phyloP scores from a whole-genome alignment of 2,329 filamentous ascomycete genomes.

The Botrytis pseudocinerea region DNA sequence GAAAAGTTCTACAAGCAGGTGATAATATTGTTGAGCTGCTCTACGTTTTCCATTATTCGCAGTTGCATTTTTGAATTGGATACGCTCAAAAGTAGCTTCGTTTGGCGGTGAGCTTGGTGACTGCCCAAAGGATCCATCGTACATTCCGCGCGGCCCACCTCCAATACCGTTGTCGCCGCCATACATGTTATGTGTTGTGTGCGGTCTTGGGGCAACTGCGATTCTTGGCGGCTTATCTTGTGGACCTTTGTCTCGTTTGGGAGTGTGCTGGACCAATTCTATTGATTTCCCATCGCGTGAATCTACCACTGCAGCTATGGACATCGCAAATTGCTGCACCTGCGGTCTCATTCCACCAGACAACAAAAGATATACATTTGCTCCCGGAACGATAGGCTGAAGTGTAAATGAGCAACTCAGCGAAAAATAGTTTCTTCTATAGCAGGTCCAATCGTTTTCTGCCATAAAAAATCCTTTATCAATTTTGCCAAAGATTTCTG shows the following conservation, averaged over 20 bases:
- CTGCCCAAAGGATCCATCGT: constrained; percentile 32
- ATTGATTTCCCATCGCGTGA: constrained; percentile 61
- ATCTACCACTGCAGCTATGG: constrained; percentile 66
- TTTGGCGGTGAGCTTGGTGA: constrained; percentile 36
- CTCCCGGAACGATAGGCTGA: constrained; percentile 46
- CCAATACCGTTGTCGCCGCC: constrained; percentile 32
- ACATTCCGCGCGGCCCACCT: constrained; percentile 28
- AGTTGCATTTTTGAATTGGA: constrained; percentile 74
- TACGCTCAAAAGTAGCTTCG: constrained; percentile 61
- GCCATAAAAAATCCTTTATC: constrained; percentile 69
- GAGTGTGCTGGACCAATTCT: constrained; percentile 74
- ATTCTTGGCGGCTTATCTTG: constrained; percentile 60
- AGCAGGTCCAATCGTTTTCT: constrained; percentile 72
- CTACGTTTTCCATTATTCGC: constrained; percentile 74
- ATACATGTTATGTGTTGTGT: constrained; percentile 34
- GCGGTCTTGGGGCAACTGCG: constrained; percentile 39
- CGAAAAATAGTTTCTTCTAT: constrained; percentile 71
- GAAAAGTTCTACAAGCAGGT: constrained; percentile 67
- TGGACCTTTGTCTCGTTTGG: constrained; percentile 71
- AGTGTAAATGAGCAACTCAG: constrained; percentile 65
- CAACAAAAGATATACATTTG: constrained; percentile 44
- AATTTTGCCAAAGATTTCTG: constrained; percentile 65
- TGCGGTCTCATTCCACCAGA: constrained; percentile 28
- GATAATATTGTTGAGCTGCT: constrained; percentile 72
- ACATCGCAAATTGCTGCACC: constrained; percentile 64